Percentiles rank a stretch among this genome's conserved stretches.
These are phyloP conservation scores for Heterobasidion annosum DNA, from an alignment of 1,284 basidiomycete genomes.

Conservation along the genomic window DNA sequence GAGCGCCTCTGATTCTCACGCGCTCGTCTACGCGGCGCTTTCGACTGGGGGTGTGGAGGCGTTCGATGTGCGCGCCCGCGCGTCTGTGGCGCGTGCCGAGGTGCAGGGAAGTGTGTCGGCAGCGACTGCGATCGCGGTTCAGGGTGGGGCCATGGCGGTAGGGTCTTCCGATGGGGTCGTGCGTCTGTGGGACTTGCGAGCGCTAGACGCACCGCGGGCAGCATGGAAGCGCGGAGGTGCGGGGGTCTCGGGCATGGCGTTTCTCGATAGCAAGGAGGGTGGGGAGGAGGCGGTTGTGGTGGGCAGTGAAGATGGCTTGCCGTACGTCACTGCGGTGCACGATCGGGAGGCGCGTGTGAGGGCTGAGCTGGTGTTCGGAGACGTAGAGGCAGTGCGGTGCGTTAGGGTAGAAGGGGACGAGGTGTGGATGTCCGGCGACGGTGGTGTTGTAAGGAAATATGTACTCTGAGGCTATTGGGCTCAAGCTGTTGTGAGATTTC, in stretches of 20 bases:
- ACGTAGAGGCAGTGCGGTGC: conserved; percentile 39
- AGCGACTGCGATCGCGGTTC: conserved; percentile 39
- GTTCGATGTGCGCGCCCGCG: conserved; percentile 47
- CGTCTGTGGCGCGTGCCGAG: conserved; percentile 17
- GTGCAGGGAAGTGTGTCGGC: conserved; percentile 28
- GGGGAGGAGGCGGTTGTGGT: conserved; percentile 16
- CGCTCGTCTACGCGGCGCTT: conserved; percentile 45
- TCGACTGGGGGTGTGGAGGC: conserved; percentile 47
- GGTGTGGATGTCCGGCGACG: conserved; percentile 55
- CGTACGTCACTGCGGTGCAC: conserved; percentile 35
- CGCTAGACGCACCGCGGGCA: conserved; percentile 27
- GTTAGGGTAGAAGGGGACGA: conserved; percentile 24
- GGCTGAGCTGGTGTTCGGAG: conserved; percentile 38
- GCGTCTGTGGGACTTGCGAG: conserved; percentile 44
- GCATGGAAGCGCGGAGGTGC: conserved; percentile 40
- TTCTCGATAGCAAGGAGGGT: conserved; percentile 11
- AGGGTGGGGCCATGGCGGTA: conserved; percentile 42
- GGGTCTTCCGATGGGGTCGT: conserved; percentile 58
- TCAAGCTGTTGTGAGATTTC: too few species aligned
- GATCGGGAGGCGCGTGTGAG: conserved; percentile 23
- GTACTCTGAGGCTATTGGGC: not conserved
- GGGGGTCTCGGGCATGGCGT: conserved; percentile 45
- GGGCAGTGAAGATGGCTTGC: conserved; percentile 46
- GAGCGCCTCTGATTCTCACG: conserved; percentile 11
- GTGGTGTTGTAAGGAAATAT: conserved; percentile 45